Base-by-base conservation (phyloP, 2,329 filamentous ascomycete species). In the Zymoseptoria passerinii region DNA sequence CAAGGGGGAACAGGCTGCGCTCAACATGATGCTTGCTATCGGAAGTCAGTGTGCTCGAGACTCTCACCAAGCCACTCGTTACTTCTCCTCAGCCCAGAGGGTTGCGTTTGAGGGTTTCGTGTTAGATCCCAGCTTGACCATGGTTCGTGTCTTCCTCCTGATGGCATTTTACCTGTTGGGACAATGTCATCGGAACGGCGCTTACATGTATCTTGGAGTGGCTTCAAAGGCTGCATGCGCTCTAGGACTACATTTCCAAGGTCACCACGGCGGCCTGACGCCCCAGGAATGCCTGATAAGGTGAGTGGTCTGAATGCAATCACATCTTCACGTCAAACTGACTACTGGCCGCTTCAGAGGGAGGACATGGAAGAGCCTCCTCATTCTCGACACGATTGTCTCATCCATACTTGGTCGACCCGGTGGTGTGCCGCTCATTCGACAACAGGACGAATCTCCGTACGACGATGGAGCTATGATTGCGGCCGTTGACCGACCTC, bases 141-240 rank as follows among this genome's bases (percentile, higher is more conserved):
- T 83, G 65, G 77, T 82, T 4, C 73, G 79, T 16, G 71, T 74
- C 0, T 84, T 83, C 60, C 68, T 83, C 0, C 71, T 84, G 16
- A 80, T 84, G 77, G 76, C 81, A 0, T 83, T 83, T 61, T 84
- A 83, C 62, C 81, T 83, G 77, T 74, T 83, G 2, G 81, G 80
- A 0, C 80, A 80, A 3, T 84, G 82, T 55, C 80, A 80, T 29
- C 74, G 82, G 8, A 84, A 84, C 57, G 76, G 82, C 0, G 83
- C 83, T 0, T 86, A 83, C 55, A 84, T 86, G 80, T 85, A 85
- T 57, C 68, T 86, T 2, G 83, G 83, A 0, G 78, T 85, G 8
- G 83, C 83, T 1, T 75, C 80, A 0, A 78, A 81, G 55, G 80
- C 82, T 0, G 82, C 83, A 0, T 78, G 80, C 3, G 80, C 81